Evolutionary conservation across 2,329 filamentous ascomycete genomes (phyloP).

Genomic region (Byssoonygena ceratinophila): DNA sequence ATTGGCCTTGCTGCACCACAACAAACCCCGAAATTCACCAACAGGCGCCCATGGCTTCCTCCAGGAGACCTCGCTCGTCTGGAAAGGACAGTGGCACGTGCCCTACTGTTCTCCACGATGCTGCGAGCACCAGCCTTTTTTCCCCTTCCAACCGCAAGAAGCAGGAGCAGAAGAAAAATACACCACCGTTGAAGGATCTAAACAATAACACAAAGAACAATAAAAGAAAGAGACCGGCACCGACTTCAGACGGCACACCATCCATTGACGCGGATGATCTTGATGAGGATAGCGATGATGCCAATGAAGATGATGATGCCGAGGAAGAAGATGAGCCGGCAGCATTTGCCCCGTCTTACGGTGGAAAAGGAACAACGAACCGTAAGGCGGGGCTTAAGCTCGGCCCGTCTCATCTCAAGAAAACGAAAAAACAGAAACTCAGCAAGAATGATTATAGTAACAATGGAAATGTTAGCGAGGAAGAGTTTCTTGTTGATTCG

Average conservation of each 20-base stretch:
- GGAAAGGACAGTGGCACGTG: neutral
- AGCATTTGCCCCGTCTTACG: conserved; percentile 36
- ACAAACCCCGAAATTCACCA: too few species aligned
- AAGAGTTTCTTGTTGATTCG: neutral
- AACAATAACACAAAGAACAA: conserved; percentile 6
- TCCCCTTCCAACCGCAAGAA: neutral
- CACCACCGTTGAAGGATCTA: neutral
- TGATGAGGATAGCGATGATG: conserved; percentile 24
- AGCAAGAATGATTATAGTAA: neutral
- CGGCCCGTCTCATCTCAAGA: conserved; percentile 21
- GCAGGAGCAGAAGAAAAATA: neutral
- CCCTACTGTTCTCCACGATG: neutral
- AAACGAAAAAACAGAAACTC: conserved; percentile 25
- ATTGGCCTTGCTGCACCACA: neutral
- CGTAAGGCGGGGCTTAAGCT: conserved; percentile 35
- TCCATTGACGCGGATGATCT: conserved; percentile 31
- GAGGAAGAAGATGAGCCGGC: conserved; percentile 35
- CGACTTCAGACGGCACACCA: conserved; percentile 24
- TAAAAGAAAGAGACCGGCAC: conserved; percentile 20
- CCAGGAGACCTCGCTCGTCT: neutral
- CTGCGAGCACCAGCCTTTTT: neutral
- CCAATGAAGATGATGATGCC: conserved; percentile 22
- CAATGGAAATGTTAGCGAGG: conserved; percentile 1
- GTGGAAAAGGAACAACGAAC: conserved; percentile 24
- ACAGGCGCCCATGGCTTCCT: conserved; percentile 2